Base-by-base conservation (phyloP, 108 stramenopile genomes). In the Stephanodiscus triporus region DNA sequence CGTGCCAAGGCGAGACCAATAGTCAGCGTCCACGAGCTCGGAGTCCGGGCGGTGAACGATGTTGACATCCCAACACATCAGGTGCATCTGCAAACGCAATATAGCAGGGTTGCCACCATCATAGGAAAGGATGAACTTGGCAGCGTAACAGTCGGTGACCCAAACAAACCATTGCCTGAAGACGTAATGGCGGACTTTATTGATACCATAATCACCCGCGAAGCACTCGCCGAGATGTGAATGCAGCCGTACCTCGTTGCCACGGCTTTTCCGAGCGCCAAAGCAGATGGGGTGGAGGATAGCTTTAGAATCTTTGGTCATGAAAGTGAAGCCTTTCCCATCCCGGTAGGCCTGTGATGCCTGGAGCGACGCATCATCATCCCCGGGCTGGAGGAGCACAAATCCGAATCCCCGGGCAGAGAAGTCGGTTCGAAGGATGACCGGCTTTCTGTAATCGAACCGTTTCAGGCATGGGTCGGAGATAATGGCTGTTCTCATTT, bases 231-330 rank as follows among this genome's bases (percentile, higher is more conserved):
- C 51, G 1, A 53, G 51, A 17, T 60, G 59, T 1, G 72, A 73
- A 26, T 73, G 72, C 0, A 73, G 51, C 29, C 32, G 32, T 2
- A 7, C 14, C 43, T 75, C 57, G 32, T 75, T 56, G 2, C 57
- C 65, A 9, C 65, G 45, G 34, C 26, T 58, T 0, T 22, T 13
- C 9, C 57, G 42, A 11, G 57, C 63, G 4, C 73, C 73, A 58
- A 75, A 66, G 10, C 47, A 43, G 32, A 75, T 30, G 0, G 73
- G 73, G 5, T 49, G 73, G 2, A 75, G 45, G 34, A 54, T 23
- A 0, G 53, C 30, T 26, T 8, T 34, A 32, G 51, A 22, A 68
- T 56, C 40, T 30, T 17, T 13, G 4, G 29, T 27, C 47, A 34
- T 30, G 6, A 36, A 47, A 8, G 17, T 30, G 61, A 72, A 72